Conservation (phyloP, 1,284 basidiomycete genomes). For the Caloboletus inedulis region DNA sequence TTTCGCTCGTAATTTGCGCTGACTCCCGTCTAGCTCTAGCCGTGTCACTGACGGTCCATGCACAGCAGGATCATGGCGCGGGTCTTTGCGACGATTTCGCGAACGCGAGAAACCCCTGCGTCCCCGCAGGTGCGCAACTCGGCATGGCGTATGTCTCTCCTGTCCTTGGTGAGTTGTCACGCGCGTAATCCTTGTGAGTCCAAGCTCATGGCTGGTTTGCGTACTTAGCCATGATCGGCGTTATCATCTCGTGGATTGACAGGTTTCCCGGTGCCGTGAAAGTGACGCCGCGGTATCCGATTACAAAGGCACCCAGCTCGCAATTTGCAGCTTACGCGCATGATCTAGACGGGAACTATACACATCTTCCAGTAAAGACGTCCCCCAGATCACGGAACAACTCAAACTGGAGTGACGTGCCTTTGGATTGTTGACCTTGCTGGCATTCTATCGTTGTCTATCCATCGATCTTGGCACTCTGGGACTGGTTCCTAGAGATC, state of each 20-base stretch:
- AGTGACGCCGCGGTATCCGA: slow-evolving; percentile 24
- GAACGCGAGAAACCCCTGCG: slow-evolving; percentile 11
- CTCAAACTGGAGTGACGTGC: slow-evolving; percentile 27
- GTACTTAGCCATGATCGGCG: slow-evolving; percentile 21
- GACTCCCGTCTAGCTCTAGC: slow-evolving; percentile 18
- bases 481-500: slow-evolving; percentile 15
- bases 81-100: slow-evolving; percentile 26
- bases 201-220: background rate
- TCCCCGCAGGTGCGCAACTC: slow-evolving; percentile 18
- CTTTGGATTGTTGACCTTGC: slow-evolving; percentile 16
- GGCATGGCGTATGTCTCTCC: slow-evolving; percentile 19
- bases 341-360: slow-evolving; percentile 23
- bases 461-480: background rate
- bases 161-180: slow-evolving; percentile 18
- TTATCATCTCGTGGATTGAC: slow-evolving; percentile 30
- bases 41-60: slow-evolving; percentile 18
- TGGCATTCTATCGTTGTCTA: background rate
- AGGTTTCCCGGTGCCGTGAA: slow-evolving; percentile 25
- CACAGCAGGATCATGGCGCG: slow-evolving; percentile 5
- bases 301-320: slow-evolving; percentile 34
- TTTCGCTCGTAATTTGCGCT: background rate
- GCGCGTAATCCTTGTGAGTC: no score
- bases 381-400: slow-evolving; percentile 7
- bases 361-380: slow-evolving; percentile 15
- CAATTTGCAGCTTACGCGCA: slow-evolving; percentile 22